Evolutionary conservation across 2,329 filamentous ascomycete species (phyloP).

Genomic region (Aureobasidium sp.): DNA sequence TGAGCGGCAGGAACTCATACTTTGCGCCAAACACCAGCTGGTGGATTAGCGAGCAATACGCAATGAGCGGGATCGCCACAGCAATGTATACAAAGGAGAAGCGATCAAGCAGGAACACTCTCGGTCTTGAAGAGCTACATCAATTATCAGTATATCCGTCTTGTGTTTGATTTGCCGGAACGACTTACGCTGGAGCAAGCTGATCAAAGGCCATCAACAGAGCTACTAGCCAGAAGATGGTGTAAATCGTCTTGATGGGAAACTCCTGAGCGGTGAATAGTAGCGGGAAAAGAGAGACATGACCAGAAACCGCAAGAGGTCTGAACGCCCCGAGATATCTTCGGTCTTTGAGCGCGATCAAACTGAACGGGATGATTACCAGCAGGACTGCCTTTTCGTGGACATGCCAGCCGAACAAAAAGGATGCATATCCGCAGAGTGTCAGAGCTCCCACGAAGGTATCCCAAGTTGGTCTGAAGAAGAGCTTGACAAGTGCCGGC

Average conservation of each 20-base stretch:
- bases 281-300: slow-evolving; percentile 90
- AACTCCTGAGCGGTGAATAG: slow-evolving; percentile 90
- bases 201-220: slow-evolving; percentile 83
- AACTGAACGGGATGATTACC: slow-evolving; percentile 88
- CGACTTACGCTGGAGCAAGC: slow-evolving; percentile 63
- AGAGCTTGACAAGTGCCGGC: slow-evolving; percentile 72
- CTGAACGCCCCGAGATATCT: slow-evolving; percentile 87
- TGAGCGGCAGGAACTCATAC: slow-evolving; percentile 86
- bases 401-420: slow-evolving; percentile 97
- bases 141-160: slow-evolving; percentile 4
- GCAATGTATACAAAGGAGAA: slow-evolving; percentile 86
- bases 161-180: slow-evolving; percentile 9
- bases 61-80: slow-evolving; percentile 76
- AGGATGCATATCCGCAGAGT: slow-evolving; percentile 89
- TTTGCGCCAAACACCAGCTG: slow-evolving; percentile 70
- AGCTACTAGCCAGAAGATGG: slow-evolving; percentile 78
- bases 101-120: slow-evolving; percentile 84
- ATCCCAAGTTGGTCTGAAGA: slow-evolving; percentile 70
- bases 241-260: slow-evolving; percentile 88
- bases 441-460: slow-evolving; percentile 83
- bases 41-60: slow-evolving; percentile 82
- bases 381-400: slow-evolving; percentile 95
- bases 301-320: slow-evolving; percentile 82
- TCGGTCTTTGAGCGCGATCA: slow-evolving; percentile 82
- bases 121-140: slow-evolving; percentile 55